These are phyloP conservation scores for Xylaria cubensis DNA, from an alignment of 495 filamentous ascomycete genomes.

Conservation along the genomic window DNA sequence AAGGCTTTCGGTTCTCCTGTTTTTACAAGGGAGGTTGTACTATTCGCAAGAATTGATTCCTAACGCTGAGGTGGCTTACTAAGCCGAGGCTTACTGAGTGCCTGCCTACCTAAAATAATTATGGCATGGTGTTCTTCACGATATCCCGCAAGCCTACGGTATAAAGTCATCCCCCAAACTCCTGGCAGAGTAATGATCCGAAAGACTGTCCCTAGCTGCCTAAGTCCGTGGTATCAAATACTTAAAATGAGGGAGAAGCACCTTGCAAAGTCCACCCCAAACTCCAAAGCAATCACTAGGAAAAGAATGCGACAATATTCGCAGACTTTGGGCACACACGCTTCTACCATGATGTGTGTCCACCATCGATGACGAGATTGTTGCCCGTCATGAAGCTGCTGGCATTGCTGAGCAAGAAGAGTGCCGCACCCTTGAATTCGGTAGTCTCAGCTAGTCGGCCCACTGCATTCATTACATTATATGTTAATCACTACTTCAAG, in stretches of 20 bases:
- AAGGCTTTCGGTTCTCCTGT: background rate
- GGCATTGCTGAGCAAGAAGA: constrained; percentile 65
- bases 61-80: too few species aligned
- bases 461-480: constrained; percentile 37
- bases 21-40: background rate
- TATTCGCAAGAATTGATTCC: too few species aligned
- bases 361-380: constrained; percentile 67
- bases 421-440: constrained; percentile 70
- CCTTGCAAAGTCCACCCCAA: background rate
- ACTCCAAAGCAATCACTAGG: background rate
- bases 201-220: background rate
- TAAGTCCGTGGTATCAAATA: background rate
- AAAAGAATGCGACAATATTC: background rate
- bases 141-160: background rate
- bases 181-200: background rate
- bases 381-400: constrained; percentile 76
- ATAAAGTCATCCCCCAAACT: background rate
- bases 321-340: background rate
- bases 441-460: constrained; percentile 66
- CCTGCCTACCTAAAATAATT: too few species aligned
- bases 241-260: background rate
- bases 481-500: constrained; percentile 17
- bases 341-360: constrained; percentile 58
- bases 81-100: too few species aligned
- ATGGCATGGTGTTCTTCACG: too few species aligned